phyloP scores from a whole-genome alignment of 2,329 filamentous ascomycete genomes.

The Monosporascus sp. region DNA sequence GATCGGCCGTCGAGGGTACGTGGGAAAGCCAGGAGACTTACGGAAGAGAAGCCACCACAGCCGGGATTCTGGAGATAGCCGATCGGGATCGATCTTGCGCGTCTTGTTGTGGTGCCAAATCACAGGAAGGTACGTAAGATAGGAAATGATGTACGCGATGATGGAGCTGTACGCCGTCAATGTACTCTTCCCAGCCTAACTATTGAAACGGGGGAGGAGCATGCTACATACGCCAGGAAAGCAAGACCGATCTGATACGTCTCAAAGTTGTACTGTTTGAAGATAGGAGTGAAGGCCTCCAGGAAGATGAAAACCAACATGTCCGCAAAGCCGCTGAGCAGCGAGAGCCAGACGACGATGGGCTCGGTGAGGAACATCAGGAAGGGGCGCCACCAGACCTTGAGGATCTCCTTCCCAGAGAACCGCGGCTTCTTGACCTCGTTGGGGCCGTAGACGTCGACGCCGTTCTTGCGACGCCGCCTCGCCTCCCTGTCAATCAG shows the following conservation, averaged over 20 bases:
- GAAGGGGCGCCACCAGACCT: slow-evolving; percentile 61
- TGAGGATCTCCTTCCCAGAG: slow-evolving; percentile 49
- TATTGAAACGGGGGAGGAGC: too few relatives aligned
- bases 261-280: slow-evolving; percentile 59
- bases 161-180: slow-evolving; percentile 48
- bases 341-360: slow-evolving; percentile 65
- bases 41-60: too few relatives aligned
- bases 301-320: slow-evolving; percentile 76
- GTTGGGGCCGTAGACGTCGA: slow-evolving; percentile 62
- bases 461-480: slow-evolving; percentile 55
- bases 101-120: slow-evolving; percentile 50
- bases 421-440: slow-evolving; percentile 53
- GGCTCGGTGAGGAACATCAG: slow-evolving; percentile 71
- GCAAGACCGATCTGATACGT: slow-evolving; percentile 38
- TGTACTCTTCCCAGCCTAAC: too few relatives aligned
- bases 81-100: slow-evolving; percentile 44
- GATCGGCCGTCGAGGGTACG: slow-evolving; percentile 21
- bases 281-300: slow-evolving; percentile 65
- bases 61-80: slow-evolving; percentile 8
- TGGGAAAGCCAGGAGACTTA: slow-evolving; percentile 58
- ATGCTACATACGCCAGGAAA: too few relatives aligned
- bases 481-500: slow-evolving; percentile 75
- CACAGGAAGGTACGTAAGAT: slow-evolving; percentile 53
- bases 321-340: slow-evolving; percentile 68
- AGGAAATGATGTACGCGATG: slow-evolving; percentile 62